Conservation (phyloP, 139 green algal species). For the Deuterostichococcus epilithicus region DNA sequence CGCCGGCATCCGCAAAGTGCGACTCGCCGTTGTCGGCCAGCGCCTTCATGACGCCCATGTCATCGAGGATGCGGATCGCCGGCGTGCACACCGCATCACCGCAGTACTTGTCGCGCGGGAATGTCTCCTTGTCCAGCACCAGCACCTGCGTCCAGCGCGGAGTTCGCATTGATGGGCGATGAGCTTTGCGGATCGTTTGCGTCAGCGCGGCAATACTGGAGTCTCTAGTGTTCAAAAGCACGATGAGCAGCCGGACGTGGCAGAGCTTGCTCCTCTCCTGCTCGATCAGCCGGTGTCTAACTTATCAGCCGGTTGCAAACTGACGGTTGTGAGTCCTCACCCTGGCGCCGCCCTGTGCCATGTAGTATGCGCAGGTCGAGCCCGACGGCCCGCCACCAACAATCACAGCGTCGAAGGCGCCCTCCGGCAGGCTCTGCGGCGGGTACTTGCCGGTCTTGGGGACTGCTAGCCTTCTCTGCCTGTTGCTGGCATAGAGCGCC, state of each 20-base stretch:
- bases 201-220: no score
- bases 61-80: slow-evolving; percentile 64
- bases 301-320: neutral
- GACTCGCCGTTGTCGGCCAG: slow-evolving; percentile 78
- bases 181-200: neutral
- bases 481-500: slow-evolving; percentile 17
- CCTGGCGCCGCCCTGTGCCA: slow-evolving; percentile 66
- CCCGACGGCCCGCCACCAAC: slow-evolving; percentile 82
- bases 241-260: no score
- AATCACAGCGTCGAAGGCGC: slow-evolving; percentile 77
- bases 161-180: neutral
- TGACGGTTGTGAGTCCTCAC: neutral
- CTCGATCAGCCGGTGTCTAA: slow-evolving; percentile 1
- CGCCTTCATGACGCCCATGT: slow-evolving; percentile 78
- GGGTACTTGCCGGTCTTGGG: slow-evolving; percentile 51
- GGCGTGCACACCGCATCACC: slow-evolving; percentile 85
- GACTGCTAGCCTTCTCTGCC: slow-evolving; percentile 1
- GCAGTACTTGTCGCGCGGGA: slow-evolving; percentile 81
- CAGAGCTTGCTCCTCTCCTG: no score
- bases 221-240: no score
- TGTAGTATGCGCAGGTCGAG: slow-evolving; percentile 64
- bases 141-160: slow-evolving; percentile 37
- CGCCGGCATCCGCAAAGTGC: slow-evolving; percentile 80
- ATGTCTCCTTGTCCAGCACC: slow-evolving; percentile 83
- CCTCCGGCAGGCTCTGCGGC: slow-evolving; percentile 54